Evolutionary conservation across 306 rosid genomes (phyloP).

Genomic region (Castanopsis chinensis): DNA sequence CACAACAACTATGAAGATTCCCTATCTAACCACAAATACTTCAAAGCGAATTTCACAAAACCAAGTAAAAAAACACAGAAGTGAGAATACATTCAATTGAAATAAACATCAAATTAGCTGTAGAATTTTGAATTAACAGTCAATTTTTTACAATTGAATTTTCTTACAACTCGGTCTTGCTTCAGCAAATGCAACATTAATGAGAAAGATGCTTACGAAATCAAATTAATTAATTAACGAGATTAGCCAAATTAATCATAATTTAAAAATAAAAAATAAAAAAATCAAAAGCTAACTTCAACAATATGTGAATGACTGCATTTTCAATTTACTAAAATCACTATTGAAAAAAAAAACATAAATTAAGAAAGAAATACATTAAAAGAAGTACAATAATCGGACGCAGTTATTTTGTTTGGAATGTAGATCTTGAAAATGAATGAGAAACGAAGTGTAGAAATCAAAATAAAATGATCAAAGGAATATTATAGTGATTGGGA

Average conservation of each 20-base stretch:
- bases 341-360: not conserved
- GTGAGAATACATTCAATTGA: not conserved
- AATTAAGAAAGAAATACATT: not conserved
- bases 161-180: not conserved
- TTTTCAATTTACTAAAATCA: not conserved
- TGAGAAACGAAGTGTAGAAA: not conserved
- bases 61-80: conserved; percentile 1
- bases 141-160: not conserved
- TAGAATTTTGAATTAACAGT: not conserved
- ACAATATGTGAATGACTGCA: too few species aligned
- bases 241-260: too few species aligned
- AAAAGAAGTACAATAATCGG: not conserved
- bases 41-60: conserved; percentile 6
- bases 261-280: too few species aligned
- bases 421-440: not conserved
- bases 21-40: not conserved
- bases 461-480: too few species aligned
- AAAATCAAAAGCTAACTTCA: too few species aligned
- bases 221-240: not conserved
- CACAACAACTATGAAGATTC: conserved; percentile 10
- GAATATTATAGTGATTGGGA: not conserved
- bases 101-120: not conserved
- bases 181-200: not conserved
- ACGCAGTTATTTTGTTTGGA: not conserved
- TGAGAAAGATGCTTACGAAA: not conserved